Evolutionary conservation across 169 alveolate genomes (phyloP).

Genomic region (Cryptosporidium sp.): DNA sequence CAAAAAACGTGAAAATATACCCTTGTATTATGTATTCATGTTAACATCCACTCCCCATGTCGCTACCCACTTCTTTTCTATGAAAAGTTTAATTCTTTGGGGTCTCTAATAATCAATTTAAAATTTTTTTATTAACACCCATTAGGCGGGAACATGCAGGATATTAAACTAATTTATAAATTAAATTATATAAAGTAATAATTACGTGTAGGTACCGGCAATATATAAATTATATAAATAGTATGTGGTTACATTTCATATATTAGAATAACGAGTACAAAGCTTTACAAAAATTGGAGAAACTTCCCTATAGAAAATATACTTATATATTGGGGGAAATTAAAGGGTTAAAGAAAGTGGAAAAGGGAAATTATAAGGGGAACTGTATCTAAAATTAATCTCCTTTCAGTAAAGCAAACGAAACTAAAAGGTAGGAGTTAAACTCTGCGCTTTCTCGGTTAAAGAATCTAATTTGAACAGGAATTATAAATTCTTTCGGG

Average conservation of each 20-base stretch:
- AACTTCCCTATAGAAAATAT: background rate
- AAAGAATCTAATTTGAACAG: background rate
- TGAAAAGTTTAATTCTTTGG: background rate
- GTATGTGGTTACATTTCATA: no score
- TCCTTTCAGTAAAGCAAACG: background rate
- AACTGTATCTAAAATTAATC: background rate
- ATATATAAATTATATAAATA: background rate
- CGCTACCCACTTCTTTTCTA: background rate
- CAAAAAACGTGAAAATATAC: background rate
- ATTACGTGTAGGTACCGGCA: constrained; percentile 7
- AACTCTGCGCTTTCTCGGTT: background rate
- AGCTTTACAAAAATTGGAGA: background rate
- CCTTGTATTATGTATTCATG: background rate
- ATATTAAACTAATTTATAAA: background rate
- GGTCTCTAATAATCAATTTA: background rate
- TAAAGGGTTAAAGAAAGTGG: background rate
- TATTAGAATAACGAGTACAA: background rate
- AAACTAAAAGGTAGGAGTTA: background rate
- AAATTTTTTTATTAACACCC: background rate
- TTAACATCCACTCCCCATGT: background rate
- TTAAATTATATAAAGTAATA: background rate
- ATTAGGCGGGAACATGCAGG: constrained; percentile 17
- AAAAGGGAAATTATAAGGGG: background rate
- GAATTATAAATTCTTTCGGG: background rate
- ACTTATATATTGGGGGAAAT: background rate